Conservation (phyloP, 192 early-diverging fungal species). For the Ambispora gerdemannii region DNA sequence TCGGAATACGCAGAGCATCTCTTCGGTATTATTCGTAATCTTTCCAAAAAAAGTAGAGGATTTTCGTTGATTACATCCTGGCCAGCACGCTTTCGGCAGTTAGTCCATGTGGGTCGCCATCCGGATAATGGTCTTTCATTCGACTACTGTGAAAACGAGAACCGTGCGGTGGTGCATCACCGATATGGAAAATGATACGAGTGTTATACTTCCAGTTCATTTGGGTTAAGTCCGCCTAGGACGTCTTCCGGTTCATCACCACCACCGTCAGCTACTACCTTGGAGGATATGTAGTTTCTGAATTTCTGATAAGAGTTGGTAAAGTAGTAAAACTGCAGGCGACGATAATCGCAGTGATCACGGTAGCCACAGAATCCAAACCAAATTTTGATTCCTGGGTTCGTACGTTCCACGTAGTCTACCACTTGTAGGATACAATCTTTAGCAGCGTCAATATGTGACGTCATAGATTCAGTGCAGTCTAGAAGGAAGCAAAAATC, state of each 20-base stretch:
- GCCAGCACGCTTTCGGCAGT: slow-evolving; percentile 20
- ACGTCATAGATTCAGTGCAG: slow-evolving; percentile 14
- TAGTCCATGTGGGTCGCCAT: slow-evolving; percentile 29
- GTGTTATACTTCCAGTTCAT: slow-evolving; percentile 13
- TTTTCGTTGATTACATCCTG: slow-evolving; percentile 15
- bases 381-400: slow-evolving; percentile 15
- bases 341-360: slow-evolving; percentile 6
- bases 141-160: not conserved
- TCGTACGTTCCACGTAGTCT: slow-evolving; percentile 13
- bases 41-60: slow-evolving; percentile 32
- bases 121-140: slow-evolving; percentile 9
- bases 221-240: slow-evolving; percentile 24
- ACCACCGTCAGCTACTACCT: slow-evolving; percentile 16
- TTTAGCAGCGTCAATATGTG: slow-evolving; percentile 18
- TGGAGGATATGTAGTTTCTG: not conserved
- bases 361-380: slow-evolving; percentile 29
- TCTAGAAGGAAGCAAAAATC: slow-evolving; percentile 23
- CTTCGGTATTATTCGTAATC: slow-evolving; percentile 15
- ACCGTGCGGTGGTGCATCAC: slow-evolving; percentile 31
- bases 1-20: slow-evolving; percentile 26
- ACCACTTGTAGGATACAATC: slow-evolving; percentile 24
- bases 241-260: slow-evolving; percentile 22
- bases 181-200: slow-evolving; percentile 28
- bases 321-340: slow-evolving; percentile 5
- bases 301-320: not conserved